A percentile compares a stretch with the other conserved stretches of the same genome.
These are phyloP conservation scores for Thymus quinquecostatus DNA, from an alignment of 257 asterid species.

Conservation along the genomic window DNA sequence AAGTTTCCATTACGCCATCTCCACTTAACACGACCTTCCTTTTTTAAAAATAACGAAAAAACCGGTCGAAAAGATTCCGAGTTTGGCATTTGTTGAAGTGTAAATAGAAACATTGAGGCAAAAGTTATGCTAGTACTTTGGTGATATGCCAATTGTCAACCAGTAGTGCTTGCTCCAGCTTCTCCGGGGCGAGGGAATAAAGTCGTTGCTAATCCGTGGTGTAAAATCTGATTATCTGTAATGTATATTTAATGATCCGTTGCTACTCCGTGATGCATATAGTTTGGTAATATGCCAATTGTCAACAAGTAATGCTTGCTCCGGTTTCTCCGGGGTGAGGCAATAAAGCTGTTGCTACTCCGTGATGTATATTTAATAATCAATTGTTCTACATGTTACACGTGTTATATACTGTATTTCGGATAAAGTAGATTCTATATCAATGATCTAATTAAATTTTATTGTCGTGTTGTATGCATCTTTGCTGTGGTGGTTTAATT, in stretches of 20 bases:
- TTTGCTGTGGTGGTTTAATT: conserved; percentile 19
- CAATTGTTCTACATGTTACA: too few species aligned
- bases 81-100: background rate
- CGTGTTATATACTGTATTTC: too few species aligned
- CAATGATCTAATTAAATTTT: conserved; percentile 9
- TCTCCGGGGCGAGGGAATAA: background rate
- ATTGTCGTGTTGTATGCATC: conserved; percentile 17
- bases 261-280: too few species aligned
- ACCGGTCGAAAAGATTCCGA: background rate
- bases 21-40: background rate
- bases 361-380: background rate
- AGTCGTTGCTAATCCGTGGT: background rate
- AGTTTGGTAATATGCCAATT: background rate
- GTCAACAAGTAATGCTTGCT: background rate
- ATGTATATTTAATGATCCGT: background rate
- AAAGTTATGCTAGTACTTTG: background rate
- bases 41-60: background rate
- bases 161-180: background rate
- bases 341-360: background rate
- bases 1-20: background rate
- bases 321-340: background rate
- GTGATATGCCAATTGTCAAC: conserved; percentile 6
- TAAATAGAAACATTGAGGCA: background rate
- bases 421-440: conserved; percentile 2
- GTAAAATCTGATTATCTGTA: too few species aligned